phyloP scores from a whole-genome alignment of 2,329 filamentous ascomycete genomes.

The Fusarium clavum region DNA sequence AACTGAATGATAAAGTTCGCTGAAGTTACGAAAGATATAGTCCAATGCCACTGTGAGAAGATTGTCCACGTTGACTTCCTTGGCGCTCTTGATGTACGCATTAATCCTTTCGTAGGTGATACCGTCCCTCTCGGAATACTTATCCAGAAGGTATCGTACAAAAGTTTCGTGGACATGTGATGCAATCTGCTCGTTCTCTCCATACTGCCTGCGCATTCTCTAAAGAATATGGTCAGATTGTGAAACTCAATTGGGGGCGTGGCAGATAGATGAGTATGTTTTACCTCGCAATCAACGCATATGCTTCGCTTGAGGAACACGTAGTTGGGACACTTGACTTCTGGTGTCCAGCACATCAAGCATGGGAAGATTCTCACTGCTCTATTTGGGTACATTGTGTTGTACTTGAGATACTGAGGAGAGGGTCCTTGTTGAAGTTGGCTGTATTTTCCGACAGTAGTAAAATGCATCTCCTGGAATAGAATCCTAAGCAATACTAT shows the following conservation, averaged over 20 bases:
- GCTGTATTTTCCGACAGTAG: not conserved
- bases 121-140: slow-evolving; percentile 37
- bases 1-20: slow-evolving; percentile 32
- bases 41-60: slow-evolving; percentile 38
- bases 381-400: slow-evolving; percentile 33
- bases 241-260: slow-evolving; percentile 2
- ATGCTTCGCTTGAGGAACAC: slow-evolving; percentile 43
- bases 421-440: slow-evolving; percentile 4
- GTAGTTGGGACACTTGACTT: slow-evolving; percentile 43
- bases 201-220: slow-evolving; percentile 24
- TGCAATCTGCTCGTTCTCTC: slow-evolving; percentile 29
- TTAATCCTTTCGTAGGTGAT: slow-evolving; percentile 43
- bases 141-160: slow-evolving; percentile 44
- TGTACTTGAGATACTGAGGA: not conserved
- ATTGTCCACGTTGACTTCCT: slow-evolving; percentile 37
- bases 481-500: not conserved
- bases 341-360: slow-evolving; percentile 40
- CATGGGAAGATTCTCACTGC: slow-evolving; percentile 39
- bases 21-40: slow-evolving; percentile 42
- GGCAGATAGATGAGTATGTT: not conserved
- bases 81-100: slow-evolving; percentile 35
- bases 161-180: slow-evolving; percentile 41
- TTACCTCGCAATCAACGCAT: slow-evolving; percentile 44
- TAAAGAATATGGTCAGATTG: slow-evolving; percentile 11
- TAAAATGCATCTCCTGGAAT: not conserved